phyloP scores from a whole-genome alignment of 306 rosid genomes.

The Corylus avellana region DNA sequence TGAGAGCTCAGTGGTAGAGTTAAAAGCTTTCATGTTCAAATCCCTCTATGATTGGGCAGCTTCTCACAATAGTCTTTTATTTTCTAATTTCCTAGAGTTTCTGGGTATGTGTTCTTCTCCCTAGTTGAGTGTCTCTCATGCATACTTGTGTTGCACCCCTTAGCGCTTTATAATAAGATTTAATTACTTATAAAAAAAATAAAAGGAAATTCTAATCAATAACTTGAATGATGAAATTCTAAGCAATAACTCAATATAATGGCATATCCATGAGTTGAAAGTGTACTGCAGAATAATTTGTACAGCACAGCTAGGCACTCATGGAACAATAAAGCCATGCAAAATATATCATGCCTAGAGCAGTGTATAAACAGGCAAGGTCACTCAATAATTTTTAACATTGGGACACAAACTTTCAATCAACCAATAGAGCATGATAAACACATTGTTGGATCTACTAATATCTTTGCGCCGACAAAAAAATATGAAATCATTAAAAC shows the following conservation, averaged over 20 bases:
- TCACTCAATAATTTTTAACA: not conserved
- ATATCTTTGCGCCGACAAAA: not conserved
- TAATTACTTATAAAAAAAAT: too few relatives aligned
- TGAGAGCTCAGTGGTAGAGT: too few relatives aligned
- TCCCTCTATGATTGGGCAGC: too few relatives aligned
- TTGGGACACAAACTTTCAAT: not conserved
- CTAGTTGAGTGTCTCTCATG: too few relatives aligned
- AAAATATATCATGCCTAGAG: slow-evolving; percentile 13
- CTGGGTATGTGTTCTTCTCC: too few relatives aligned
- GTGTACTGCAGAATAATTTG: not conserved
- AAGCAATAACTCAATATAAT: not conserved
- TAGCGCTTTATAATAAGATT: too few relatives aligned
- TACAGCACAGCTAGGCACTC: not conserved
- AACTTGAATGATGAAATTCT: not conserved
- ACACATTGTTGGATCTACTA: not conserved
- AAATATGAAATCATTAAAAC: not conserved
- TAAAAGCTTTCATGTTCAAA: too few relatives aligned
- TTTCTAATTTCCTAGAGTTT: too few relatives aligned
- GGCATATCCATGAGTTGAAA: slow-evolving; percentile 4
- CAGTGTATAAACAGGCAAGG: slow-evolving; percentile 15
- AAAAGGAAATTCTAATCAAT: not conserved
- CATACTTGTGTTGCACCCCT: too few relatives aligned
- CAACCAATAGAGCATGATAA: not conserved
- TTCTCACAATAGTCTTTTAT: too few relatives aligned
- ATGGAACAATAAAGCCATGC: not conserved